These are phyloP conservation scores for Metahyphopichia silvanorum DNA, from an alignment of 805 yeast genomes.

Conservation along the genomic window DNA sequence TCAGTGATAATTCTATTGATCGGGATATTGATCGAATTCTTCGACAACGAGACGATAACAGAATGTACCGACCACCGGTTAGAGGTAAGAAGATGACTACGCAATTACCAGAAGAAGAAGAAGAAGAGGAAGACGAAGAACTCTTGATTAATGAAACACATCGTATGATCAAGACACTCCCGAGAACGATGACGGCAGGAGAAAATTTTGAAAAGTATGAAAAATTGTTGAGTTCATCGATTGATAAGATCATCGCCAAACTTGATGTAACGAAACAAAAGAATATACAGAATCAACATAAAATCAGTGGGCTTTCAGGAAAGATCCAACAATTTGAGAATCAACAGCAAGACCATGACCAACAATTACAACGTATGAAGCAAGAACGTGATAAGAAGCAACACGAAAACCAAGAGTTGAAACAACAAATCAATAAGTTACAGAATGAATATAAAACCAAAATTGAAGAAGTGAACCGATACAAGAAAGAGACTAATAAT, in stretches of 20 bases:
- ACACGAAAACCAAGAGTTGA: slow-evolving; percentile 2
- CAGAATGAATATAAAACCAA: slow-evolving; percentile 4
- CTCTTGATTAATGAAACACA: slow-evolving; percentile 27
- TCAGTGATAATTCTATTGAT: background rate
- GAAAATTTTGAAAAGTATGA: slow-evolving; percentile 26
- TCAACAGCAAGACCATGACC: background rate
- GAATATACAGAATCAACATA: background rate
- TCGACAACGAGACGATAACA: background rate
- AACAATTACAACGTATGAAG: background rate
- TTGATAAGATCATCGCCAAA: slow-evolving; percentile 24
- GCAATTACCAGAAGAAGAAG: slow-evolving; percentile 1
- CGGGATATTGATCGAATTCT: background rate
- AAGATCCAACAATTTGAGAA: too few species aligned
- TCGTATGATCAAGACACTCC: slow-evolving; percentile 20
- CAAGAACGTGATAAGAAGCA: too few species aligned
- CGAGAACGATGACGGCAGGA: slow-evolving; percentile 13
- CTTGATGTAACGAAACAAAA: too few species aligned
- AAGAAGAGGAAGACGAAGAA: slow-evolving; percentile 7
- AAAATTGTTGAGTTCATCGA: slow-evolving; percentile 21
- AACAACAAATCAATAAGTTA: too few species aligned
- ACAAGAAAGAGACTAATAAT: too few species aligned
- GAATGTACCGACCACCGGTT: background rate
- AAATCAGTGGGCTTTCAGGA: too few species aligned
- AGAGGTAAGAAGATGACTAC: background rate
- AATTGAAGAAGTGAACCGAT: background rate